These are phyloP conservation scores for Wickerhamiella spandovensis DNA, from an alignment of 805 yeast genomes.

Conservation along the genomic window DNA sequence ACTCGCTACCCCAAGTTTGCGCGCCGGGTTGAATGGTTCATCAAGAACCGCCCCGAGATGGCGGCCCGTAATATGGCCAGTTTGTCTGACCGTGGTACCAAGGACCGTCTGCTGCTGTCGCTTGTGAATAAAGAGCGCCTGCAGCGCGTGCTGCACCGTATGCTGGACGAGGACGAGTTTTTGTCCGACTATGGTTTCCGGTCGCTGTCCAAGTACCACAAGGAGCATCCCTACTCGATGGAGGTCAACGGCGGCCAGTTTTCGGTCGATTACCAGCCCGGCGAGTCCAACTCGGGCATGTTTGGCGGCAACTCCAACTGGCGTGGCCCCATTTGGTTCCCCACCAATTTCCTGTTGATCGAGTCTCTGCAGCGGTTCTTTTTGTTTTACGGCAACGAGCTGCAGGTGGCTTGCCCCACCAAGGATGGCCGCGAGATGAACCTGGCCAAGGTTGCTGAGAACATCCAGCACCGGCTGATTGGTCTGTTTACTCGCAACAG, in stretches of 20 bases:
- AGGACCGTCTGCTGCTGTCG: conserved; percentile 67
- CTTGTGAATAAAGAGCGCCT: conserved; percentile 72
- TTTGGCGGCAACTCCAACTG: conserved; percentile 95
- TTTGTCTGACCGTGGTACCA: conserved; percentile 62
- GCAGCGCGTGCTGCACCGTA: conserved; percentile 55
- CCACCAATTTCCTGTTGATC: conserved; percentile 71
- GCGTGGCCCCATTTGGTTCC: conserved; percentile 98
- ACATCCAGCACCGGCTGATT: conserved; percentile 73
- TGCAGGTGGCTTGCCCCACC: conserved; percentile 72
- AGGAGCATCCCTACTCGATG: conserved; percentile 73
- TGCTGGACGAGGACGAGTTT: conserved; percentile 81
- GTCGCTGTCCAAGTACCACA: conserved; percentile 76
- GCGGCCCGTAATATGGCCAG: conserved; percentile 78
- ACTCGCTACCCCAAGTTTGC: conserved; percentile 70
- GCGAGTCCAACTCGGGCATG: conserved; percentile 68
- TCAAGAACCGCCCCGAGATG: conserved; percentile 51
- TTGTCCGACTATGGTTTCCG: conserved; percentile 75
- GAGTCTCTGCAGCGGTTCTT: conserved; percentile 81
- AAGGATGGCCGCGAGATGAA: conserved; percentile 33
- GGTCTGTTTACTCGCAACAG: conserved; percentile 58
- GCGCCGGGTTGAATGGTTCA: conserved; percentile 73
- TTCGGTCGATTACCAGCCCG: conserved; percentile 22
- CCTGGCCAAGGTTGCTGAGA: conserved; percentile 56
- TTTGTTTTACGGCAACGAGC: conserved; percentile 73
- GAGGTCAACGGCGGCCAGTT: conserved; percentile 64